phyloP scores from a whole-genome alignment of 352 stramenopile species.

The Phytophthora colocasiae region DNA sequence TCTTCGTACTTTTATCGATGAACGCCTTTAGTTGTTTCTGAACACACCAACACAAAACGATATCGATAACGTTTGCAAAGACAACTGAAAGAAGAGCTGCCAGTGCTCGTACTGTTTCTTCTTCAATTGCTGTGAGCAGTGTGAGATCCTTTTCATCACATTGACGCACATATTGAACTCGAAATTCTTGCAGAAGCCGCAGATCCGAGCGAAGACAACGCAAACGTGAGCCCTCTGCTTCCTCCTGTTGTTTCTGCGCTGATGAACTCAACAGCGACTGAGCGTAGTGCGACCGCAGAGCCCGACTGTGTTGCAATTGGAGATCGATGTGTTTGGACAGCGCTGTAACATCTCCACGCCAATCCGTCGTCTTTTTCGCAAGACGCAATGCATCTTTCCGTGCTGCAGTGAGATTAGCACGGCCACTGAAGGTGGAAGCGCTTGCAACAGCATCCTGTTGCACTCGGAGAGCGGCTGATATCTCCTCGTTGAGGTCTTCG shows the following conservation, averaged over 20 bases:
- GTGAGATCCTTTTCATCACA: constrained; percentile 29
- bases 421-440: constrained; percentile 21
- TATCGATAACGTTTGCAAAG: neutral
- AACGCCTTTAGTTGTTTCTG: constrained; percentile 65
- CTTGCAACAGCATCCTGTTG: constrained; percentile 58
- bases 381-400: constrained; percentile 61
- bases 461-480: constrained; percentile 52
- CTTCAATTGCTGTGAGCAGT: constrained; percentile 27
- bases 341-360: constrained; percentile 74
- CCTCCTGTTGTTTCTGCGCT: constrained; percentile 51
- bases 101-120: constrained; percentile 43
- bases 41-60: neutral
- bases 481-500: constrained; percentile 74
- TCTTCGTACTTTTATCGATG: constrained; percentile 67
- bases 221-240: constrained; percentile 60
- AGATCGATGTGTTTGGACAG: constrained; percentile 78
- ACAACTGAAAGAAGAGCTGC: neutral
- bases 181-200: constrained; percentile 68
- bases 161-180: constrained; percentile 46
- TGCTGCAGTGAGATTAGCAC: constrained; percentile 24
- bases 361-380: constrained; percentile 63
- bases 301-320: constrained; percentile 75
- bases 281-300: constrained; percentile 62
- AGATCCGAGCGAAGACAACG: constrained; percentile 68
- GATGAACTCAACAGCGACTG: constrained; percentile 56